These are phyloP conservation scores for Sporothrix variecibatus DNA, from an alignment of 2,329 filamentous ascomycete species.

Conservation along the genomic window DNA sequence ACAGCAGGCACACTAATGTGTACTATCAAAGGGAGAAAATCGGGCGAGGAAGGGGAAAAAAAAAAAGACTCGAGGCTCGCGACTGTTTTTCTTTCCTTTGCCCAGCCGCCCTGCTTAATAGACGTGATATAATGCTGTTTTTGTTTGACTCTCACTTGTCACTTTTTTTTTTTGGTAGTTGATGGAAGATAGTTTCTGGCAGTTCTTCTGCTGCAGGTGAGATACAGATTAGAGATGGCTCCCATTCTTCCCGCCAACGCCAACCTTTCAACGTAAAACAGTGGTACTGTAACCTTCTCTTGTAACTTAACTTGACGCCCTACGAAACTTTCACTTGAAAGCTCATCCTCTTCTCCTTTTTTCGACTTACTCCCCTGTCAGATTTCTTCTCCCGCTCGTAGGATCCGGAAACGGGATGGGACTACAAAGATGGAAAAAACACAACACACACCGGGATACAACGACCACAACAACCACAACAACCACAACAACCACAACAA, in stretches of 20 bases:
- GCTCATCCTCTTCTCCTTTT: not conserved
- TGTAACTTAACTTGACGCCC: not conserved
- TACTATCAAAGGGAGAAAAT: not conserved
- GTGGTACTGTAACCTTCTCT: constrained; percentile 1
- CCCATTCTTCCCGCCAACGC: not conserved
- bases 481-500: not conserved
- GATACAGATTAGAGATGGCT: constrained; percentile 6
- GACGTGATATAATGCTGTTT: not conserved
- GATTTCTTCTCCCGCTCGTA: not conserved
- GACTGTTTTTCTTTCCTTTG: not conserved
- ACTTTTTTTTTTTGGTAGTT: not conserved
- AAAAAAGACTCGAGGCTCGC: not conserved
- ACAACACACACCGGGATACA: not conserved
- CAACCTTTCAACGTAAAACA: not conserved
- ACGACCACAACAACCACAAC: not conserved
- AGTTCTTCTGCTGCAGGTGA: not conserved
- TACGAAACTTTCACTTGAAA: not conserved
- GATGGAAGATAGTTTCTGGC: not conserved
- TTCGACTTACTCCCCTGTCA: not conserved
- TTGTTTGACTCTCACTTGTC: not conserved
- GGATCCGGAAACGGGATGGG: not conserved
- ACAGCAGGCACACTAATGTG: not conserved
- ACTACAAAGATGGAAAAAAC: not conserved
- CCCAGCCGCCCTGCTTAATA: not conserved
- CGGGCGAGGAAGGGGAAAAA: too few species aligned